These are phyloP conservation scores for Neonothopanus nambi DNA, from an alignment of 1,284 basidiomycete species.

Conservation along the genomic window DNA sequence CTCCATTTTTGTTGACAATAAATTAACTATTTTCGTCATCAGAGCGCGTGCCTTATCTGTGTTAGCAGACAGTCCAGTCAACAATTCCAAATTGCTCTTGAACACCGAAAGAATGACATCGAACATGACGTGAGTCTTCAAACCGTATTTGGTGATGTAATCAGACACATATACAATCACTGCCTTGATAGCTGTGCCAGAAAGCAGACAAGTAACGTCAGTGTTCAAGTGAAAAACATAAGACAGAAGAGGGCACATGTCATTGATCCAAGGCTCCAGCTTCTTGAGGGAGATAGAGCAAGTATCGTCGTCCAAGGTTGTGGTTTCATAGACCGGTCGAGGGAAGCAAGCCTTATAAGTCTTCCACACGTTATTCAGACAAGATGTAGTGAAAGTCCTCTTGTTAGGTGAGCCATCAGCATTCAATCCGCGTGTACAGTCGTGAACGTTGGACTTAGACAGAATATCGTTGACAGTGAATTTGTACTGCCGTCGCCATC, in stretches of 20 bases:
- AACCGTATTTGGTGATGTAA: slow-evolving; percentile 37
- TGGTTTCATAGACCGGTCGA: slow-evolving; percentile 14
- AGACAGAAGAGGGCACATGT: slow-evolving; percentile 27
- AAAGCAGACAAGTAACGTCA: slow-evolving; percentile 19
- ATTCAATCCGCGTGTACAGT: slow-evolving; percentile 11
- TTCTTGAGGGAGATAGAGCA: slow-evolving; percentile 34
- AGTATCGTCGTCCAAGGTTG: slow-evolving; percentile 24
- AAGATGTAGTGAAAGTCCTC: background rate
- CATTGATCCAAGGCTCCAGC: slow-evolving; percentile 34
- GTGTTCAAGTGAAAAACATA: slow-evolving; percentile 30
- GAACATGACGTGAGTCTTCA: slow-evolving; percentile 37
- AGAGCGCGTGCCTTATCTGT: slow-evolving; percentile 23
- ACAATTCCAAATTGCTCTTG: slow-evolving; percentile 23
- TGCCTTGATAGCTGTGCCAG: slow-evolving; percentile 38
- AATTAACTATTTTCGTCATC: slow-evolving; percentile 10
- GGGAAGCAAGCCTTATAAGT: slow-evolving; percentile 31
- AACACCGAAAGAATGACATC: slow-evolving; percentile 25
- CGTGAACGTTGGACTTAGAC: slow-evolving; percentile 12
- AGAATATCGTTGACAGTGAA: background rate
- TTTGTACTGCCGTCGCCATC: background rate
- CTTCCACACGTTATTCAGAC: slow-evolving; percentile 21
- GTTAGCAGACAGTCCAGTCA: slow-evolving; percentile 7
- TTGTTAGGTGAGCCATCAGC: background rate
- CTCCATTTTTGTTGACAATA: slow-evolving; percentile 28
- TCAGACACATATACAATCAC: slow-evolving; percentile 39